These are phyloP conservation scores for Myochromella boudieri DNA, from an alignment of 768 basidiomycete species.

Conservation along the genomic window DNA sequence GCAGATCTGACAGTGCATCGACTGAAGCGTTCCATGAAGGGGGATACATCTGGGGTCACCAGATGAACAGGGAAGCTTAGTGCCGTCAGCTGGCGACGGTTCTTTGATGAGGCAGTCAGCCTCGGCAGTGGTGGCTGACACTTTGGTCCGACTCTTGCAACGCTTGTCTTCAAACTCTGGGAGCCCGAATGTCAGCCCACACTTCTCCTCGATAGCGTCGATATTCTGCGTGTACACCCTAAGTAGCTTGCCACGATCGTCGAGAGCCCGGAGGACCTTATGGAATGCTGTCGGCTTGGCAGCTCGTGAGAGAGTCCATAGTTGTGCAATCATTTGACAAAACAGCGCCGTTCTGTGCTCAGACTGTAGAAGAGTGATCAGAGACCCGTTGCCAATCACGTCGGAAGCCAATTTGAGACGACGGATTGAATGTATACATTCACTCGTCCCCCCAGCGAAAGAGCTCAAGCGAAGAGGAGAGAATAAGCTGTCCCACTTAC, in stretches of 20 bases:
- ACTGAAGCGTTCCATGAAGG: constrained; percentile 82
- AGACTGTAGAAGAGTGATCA: constrained; percentile 42
- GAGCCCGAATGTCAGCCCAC: constrained; percentile 85
- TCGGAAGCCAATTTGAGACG: not conserved
- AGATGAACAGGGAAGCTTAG: constrained; percentile 50
- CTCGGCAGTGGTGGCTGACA: constrained; percentile 25
- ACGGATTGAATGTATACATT: not conserved
- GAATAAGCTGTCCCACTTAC: constrained; percentile 41
- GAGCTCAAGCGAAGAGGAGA: not conserved
- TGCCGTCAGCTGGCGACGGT: constrained; percentile 15
- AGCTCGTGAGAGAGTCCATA: constrained; percentile 69
- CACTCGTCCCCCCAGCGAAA: not conserved
- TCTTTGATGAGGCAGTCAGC: constrained; percentile 15
- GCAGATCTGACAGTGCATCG: constrained; percentile 81
- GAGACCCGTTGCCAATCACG: not conserved
- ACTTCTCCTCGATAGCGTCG: constrained; percentile 83
- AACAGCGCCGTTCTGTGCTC: constrained; percentile 75
- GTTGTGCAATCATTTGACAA: constrained; percentile 86
- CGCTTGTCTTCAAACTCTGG: constrained; percentile 65
- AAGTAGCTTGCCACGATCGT: constrained; percentile 73
- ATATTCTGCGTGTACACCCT: constrained; percentile 95
- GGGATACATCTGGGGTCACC: constrained; percentile 82
- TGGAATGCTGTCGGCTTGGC: constrained; percentile 86
- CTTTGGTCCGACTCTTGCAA: constrained; percentile 50
- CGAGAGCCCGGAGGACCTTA: constrained; percentile 67